Evolutionary conservation across 495 filamentous ascomycete species (phyloP).

Genomic region (Trichoderma erinaceum): DNA sequence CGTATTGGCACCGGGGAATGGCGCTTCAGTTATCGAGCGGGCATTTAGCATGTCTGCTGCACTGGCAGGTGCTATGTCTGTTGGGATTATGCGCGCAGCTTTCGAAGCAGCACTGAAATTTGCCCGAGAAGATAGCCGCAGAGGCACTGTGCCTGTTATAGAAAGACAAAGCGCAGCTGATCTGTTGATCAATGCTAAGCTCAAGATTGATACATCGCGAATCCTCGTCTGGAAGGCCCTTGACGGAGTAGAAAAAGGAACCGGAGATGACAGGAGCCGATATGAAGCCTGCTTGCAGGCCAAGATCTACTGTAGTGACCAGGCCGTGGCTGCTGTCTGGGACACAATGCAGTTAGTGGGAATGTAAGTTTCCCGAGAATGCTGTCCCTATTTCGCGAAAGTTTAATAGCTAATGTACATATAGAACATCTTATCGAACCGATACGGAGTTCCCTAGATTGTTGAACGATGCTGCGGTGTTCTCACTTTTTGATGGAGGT

Average conservation of each 20-base stretch:
- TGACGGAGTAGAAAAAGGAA: conserved; percentile 34
- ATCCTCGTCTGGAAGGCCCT: conserved; percentile 48
- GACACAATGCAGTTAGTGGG: conserved; percentile 47
- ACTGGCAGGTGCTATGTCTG: conserved; percentile 48
- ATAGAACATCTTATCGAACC: conserved; percentile 38
- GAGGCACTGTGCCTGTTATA: conserved; percentile 39
- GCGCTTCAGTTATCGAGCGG: conserved; percentile 30
- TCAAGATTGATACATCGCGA: conserved; percentile 46
- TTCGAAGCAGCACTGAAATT: conserved; percentile 48
- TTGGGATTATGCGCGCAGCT: conserved; percentile 47
- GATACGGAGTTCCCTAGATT: conserved; percentile 41
- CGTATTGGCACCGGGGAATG: conserved; percentile 40
- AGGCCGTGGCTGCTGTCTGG: conserved; percentile 39
- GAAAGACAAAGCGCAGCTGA: conserved; percentile 46
- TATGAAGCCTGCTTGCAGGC: conserved; percentile 43
- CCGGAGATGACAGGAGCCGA: conserved; percentile 34
- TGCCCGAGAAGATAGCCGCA: conserved; percentile 37
- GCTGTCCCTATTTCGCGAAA: no score
- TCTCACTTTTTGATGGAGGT: conserved; percentile 52
- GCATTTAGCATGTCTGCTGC: conserved; percentile 42
- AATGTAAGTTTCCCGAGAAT: conserved; percentile 39
- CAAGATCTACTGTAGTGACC: conserved; percentile 48
- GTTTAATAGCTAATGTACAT: conserved; percentile 9
- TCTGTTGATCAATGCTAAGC: conserved; percentile 47
- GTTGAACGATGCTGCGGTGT: conserved; percentile 42